Conservation (phyloP, 768 basidiomycete genomes). For the Lactarius psammicola region DNA sequence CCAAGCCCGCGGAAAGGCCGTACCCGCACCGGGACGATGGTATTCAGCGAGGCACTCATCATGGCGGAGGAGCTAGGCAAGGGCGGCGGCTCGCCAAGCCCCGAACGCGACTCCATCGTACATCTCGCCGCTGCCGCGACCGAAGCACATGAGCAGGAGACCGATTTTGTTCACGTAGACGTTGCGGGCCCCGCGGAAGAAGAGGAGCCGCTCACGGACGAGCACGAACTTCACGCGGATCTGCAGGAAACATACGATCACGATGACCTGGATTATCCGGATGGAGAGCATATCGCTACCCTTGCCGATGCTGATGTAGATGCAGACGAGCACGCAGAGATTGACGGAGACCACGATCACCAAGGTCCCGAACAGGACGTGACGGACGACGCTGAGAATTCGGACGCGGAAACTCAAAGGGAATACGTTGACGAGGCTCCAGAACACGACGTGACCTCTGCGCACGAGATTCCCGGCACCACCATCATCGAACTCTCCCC, state of each 20-base stretch:
- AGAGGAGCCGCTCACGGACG: conserved; percentile 13
- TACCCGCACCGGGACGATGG: conserved; percentile 72
- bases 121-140: neutral
- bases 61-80: conserved; percentile 42
- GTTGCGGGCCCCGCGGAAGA: conserved; percentile 10
- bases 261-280: conserved; percentile 8
- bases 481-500: conserved; percentile 26
- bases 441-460: conserved; percentile 23
- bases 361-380: conserved; percentile 20
- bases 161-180: conserved; percentile 23
- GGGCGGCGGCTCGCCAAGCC: conserved; percentile 25
- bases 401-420: neutral
- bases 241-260: neutral
- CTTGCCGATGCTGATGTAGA: conserved; percentile 9
- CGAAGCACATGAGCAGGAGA: conserved; percentile 12
- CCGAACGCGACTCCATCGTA: conserved; percentile 12
- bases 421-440: conserved; percentile 7
- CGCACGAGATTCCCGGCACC: conserved; percentile 11
- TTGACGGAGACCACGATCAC: conserved; percentile 5
- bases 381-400: conserved; percentile 23
- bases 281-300: conserved; percentile 1
- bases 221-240: conserved; percentile 8
- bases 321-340: neutral
- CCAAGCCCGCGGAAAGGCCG: conserved; percentile 41
- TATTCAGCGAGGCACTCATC: conserved; percentile 49